Evolutionary conservation across 768 basidiomycete species (phyloP).

Genomic region (Pisolithus microcarpus): DNA sequence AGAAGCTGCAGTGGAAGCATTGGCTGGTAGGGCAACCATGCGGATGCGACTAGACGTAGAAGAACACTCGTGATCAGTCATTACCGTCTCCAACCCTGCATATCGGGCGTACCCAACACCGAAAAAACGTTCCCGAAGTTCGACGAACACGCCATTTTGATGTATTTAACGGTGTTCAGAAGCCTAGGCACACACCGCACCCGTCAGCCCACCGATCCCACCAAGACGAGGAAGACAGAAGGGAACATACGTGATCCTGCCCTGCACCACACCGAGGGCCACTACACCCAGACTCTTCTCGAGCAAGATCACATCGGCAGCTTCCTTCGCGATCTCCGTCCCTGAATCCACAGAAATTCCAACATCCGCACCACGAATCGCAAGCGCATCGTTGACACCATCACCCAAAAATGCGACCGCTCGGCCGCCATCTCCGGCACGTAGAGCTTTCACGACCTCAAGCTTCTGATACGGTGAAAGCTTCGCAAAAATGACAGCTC

Average conservation of each 20-base stretch:
- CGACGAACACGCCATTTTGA: constrained; percentile 32
- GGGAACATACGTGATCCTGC: constrained; percentile 25
- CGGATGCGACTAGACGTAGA: constrained; percentile 24
- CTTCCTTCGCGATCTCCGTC: constrained; percentile 32
- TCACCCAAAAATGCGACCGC: constrained; percentile 27
- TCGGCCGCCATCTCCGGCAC: constrained; percentile 18
- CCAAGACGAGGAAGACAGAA: background rate
- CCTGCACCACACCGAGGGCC: constrained; percentile 26
- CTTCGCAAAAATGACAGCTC: constrained; percentile 26
- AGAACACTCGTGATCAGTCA: background rate
- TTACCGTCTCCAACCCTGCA: background rate
- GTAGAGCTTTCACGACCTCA: constrained; percentile 26
- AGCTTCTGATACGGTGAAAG: constrained; percentile 29
- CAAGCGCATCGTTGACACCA: constrained; percentile 26
- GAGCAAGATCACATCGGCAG: constrained; percentile 30
- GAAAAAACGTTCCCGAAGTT: constrained; percentile 31
- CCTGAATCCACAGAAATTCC: constrained; percentile 29
- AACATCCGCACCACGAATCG: constrained; percentile 26
- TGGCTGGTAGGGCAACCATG: constrained; percentile 32
- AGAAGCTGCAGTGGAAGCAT: constrained; percentile 29
- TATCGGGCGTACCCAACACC: constrained; percentile 18
- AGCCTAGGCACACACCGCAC: constrained; percentile 16
- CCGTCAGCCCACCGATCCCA: background rate
- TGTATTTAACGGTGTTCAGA: constrained; percentile 31
- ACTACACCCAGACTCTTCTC: constrained; percentile 32